Base-by-base conservation (phyloP, 2,329 filamentous ascomycete genomes). In the Cercospora brassicicola region DNA sequence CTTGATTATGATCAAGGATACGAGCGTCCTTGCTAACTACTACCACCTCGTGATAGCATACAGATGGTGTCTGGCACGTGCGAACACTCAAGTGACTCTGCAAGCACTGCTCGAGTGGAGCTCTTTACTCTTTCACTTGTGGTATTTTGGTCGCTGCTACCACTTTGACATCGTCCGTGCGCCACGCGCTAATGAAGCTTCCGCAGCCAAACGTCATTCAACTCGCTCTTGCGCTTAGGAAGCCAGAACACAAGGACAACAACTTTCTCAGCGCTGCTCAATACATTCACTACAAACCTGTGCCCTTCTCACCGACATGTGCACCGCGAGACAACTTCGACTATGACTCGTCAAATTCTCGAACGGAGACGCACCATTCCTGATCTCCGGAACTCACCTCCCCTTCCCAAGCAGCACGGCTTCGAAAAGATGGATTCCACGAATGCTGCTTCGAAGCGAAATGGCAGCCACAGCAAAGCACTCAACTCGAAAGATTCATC, bases 351-450 rank as follows among this genome's bases (percentile, higher is more conserved):
- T 11, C 59, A 51, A 18, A 62, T 30, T 23, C 23, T 62, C 2
- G 53, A 57, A 51, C 36, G 39, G 7, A 62, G 59, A 62, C 59
- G 36, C 33, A 62, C 59, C 10, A 51, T 28, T 30, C 59, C 59
- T 18, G 59, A 51, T n/a, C 42, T 51, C n/a, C 59, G 59, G 5
- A 45, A 18, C 23, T 48, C 59, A 23, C 59, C 36, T 62, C 28
- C 39, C 18, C 13, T 28, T 10, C 9, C 39, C 2, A 51, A 45
- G 39, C 59, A 48, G 23, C 59, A 62, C 59, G 59, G 59, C 36
- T 62, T 45, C 59, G 53, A 30, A 31, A 57, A 57, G 53, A 33
- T 30, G 26, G 53, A 57, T 28, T 57, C n/a, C 48, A 53, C 48
- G 15, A 57, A 31, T 30, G 13, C 53, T 31, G 30, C 53, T 26